Conservation (phyloP, 192 early-diverging fungal genomes). For the Entomortierella beljakovae region DNA sequence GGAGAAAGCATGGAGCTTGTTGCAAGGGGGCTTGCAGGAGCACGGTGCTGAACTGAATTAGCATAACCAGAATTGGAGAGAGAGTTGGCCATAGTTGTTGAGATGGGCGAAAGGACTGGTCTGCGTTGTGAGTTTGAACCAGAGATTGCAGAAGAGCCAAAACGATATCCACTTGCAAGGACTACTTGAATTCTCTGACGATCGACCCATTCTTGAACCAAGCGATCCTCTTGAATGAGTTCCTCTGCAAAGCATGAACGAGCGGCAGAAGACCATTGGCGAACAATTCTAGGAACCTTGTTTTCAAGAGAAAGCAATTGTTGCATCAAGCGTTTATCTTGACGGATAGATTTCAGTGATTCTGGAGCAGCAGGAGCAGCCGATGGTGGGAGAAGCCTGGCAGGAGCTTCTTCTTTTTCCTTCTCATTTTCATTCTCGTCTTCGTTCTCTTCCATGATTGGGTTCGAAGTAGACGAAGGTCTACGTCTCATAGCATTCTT, state of each 20-base stretch:
- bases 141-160: not conserved
- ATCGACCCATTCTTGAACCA: conserved; percentile 43
- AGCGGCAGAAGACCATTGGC: conserved; percentile 39
- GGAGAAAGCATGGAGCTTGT: not conserved
- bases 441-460: conserved; percentile 44
- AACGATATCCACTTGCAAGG: conserved; percentile 11
- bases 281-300: conserved; percentile 39
- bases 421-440: conserved; percentile 19
- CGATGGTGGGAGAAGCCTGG: not conserved
- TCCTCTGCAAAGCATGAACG: conserved; percentile 36
- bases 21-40: not conserved
- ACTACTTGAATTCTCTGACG: conserved; percentile 44
- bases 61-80: not conserved
- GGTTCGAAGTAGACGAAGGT: conserved; percentile 19
- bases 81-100: not conserved
- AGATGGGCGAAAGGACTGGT: too few relatives aligned
- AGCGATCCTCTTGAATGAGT: conserved; percentile 26
- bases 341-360: conserved; percentile 2
- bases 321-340: conserved; percentile 41
- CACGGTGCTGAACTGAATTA: not conserved
- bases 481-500: conserved; percentile 13
- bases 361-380: not conserved
- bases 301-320: conserved; percentile 46
- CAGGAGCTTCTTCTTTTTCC: not conserved
- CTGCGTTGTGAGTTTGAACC: not conserved